Conservation (phyloP, 805 yeast genomes). For the Saccharomycopsis lassenensis region DNA sequence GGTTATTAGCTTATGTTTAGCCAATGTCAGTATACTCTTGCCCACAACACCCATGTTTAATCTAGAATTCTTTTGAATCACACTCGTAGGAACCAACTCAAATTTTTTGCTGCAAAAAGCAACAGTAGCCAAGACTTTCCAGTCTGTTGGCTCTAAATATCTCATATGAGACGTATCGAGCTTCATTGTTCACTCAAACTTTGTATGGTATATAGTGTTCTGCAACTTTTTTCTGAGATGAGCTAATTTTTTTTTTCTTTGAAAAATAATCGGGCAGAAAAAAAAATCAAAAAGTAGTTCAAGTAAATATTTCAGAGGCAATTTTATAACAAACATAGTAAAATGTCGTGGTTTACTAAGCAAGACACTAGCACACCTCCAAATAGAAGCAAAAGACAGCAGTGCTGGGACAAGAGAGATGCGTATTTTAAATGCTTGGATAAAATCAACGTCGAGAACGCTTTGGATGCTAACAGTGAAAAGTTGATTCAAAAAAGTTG, state of each 20-base stretch:
- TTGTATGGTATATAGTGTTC: background rate
- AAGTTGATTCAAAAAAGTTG: slow-evolving; percentile 45
- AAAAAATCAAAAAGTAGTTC: background rate
- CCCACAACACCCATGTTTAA: slow-evolving; percentile 68
- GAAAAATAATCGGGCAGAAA: background rate
- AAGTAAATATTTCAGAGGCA: too few species aligned
- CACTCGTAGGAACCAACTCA: slow-evolving; percentile 82
- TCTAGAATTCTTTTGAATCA: slow-evolving; percentile 75
- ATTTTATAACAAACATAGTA: too few species aligned
- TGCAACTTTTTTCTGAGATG: background rate
- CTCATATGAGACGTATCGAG: slow-evolving; percentile 90
- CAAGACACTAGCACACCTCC: slow-evolving; percentile 33
- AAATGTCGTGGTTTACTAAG: slow-evolving; percentile 19
- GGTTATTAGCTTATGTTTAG: slow-evolving; percentile 71
- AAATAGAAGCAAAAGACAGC: slow-evolving; percentile 55
- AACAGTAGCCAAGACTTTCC: slow-evolving; percentile 76
- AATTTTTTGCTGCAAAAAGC: slow-evolving; percentile 89
- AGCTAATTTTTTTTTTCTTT: background rate
- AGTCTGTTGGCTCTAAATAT: slow-evolving; percentile 84
- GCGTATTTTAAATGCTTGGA: slow-evolving; percentile 65
- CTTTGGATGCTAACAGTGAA: slow-evolving; percentile 42
- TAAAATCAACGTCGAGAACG: slow-evolving; percentile 53
- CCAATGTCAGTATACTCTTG: slow-evolving; percentile 72
- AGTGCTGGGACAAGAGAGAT: slow-evolving; percentile 90
- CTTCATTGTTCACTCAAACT: slow-evolving; percentile 69